These are phyloP conservation scores for Erigeron canadensis DNA, from an alignment of 129 eudicot genomes.

Conservation along the genomic window DNA sequence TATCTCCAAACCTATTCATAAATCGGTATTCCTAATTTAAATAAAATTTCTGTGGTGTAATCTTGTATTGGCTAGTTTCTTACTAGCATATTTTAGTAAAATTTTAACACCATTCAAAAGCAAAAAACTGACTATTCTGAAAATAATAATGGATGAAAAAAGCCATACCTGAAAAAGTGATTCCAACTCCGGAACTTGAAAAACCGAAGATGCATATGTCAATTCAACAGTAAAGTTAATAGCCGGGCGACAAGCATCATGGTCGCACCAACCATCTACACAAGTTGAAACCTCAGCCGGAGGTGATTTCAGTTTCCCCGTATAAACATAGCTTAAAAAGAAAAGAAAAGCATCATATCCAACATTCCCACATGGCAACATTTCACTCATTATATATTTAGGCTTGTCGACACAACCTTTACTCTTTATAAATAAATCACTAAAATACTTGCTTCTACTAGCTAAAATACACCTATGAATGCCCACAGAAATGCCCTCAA, in stretches of 20 bases:
- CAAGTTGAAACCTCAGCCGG: constrained; percentile 73
- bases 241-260: constrained; percentile 79
- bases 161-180: constrained; percentile 57
- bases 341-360: constrained; percentile 70
- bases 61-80: too few relatives aligned
- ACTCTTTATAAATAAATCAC: constrained; percentile 41
- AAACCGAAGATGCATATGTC: constrained; percentile 64
- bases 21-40: too few relatives aligned
- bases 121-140: too few relatives aligned
- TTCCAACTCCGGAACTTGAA: constrained; percentile 64
- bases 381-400: constrained; percentile 46
- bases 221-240: constrained; percentile 67
- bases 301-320: constrained; percentile 69
- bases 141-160: not conserved
- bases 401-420: constrained; percentile 33
- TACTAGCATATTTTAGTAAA: too few relatives aligned
- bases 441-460: constrained; percentile 62
- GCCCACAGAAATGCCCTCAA: constrained; percentile 52
- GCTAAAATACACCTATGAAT: constrained; percentile 75
- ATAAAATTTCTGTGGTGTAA: too few relatives aligned
- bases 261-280: constrained; percentile 60
- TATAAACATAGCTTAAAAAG: constrained; percentile 64
- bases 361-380: constrained; percentile 53
- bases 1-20: too few relatives aligned
- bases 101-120: too few relatives aligned